Base-by-base conservation (phyloP, 306 rosid genomes). In the Lablab purpureus region DNA sequence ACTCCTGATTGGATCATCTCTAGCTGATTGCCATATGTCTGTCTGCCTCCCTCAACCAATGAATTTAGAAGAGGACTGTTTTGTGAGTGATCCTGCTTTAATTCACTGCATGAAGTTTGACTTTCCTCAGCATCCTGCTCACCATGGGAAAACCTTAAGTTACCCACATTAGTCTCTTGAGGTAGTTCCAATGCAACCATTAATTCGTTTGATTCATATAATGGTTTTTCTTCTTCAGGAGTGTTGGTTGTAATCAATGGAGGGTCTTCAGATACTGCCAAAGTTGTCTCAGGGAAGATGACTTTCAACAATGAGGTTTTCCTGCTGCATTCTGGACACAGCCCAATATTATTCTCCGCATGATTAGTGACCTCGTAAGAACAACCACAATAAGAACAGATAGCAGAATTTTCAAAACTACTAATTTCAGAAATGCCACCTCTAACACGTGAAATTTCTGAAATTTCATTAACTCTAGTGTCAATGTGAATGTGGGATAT, bases 241-340 rank as follows among this genome's bases (percentile, higher is more conserved):
- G 19, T 52, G 47, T 77, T 73, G 13, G 78, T 37, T 49, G 81
- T 78, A 67, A 69, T 46, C 80, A 77, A 56, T 10, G 74, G 34
- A 49, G 84, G 74, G 55, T 69, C 75, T 60, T 82, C 82, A 45
- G 84, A 68, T 73, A 79, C 85, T 67, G 74, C 50, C 46, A 66
- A 65, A 73, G 71, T 67, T 56, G 88, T 79, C 73, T 86, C 85
- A 4, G 67, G 81, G 47, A 84, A 69, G 63, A 47, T 21, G 56
- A 59, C 56, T 60, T 84, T 81, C 74, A 81, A 80, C 80, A 72
- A 69, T 64, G 75, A 47, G 40, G 40, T 85, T 80, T 85, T 82
- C 82, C 79, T 76, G 70, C 86, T 75, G 82, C 97, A 93, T 80
- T 89, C 94, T 73, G 81, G 88, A 81, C 97, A 93, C 71, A 89